Conservation (phyloP, 495 filamentous ascomycete genomes). For the Echria macrotheca region DNA sequence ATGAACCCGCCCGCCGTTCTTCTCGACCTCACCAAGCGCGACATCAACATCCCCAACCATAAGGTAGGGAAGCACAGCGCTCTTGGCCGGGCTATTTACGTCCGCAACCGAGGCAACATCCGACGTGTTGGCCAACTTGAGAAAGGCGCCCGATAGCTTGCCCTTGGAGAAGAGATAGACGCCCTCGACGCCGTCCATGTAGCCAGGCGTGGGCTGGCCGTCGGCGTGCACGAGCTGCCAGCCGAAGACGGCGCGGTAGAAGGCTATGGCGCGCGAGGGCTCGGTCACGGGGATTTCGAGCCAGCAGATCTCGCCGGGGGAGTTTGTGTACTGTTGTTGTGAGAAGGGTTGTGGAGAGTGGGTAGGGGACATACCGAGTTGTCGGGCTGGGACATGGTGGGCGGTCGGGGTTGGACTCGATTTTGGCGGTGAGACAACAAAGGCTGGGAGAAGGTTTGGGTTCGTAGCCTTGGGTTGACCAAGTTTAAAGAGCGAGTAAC, state of each 20-base stretch:
- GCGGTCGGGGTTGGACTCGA: too few relatives aligned
- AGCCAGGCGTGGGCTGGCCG: background rate
- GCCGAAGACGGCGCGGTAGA: conserved; percentile 8
- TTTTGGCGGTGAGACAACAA: too few relatives aligned
- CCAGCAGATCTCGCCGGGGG: conserved; percentile 11
- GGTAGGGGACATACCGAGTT: background rate
- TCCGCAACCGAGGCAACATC: conserved; percentile 4
- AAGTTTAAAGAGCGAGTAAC: background rate
- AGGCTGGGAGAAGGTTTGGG: background rate
- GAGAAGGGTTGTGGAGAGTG: background rate
- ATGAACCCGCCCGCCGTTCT: conserved; percentile 6
- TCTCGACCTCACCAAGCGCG: background rate
- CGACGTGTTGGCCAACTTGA: conserved; percentile 6
- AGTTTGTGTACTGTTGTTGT: background rate
- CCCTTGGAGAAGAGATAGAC: conserved; percentile 4
- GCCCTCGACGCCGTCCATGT: conserved; percentile 4
- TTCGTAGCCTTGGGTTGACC: background rate
- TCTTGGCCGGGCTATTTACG: background rate
- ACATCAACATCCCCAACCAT: conserved; percentile 3
- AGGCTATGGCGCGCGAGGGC: conserved; percentile 5
- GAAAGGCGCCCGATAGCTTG: conserved; percentile 8
- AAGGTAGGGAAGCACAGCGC: background rate
- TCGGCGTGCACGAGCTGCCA: background rate
- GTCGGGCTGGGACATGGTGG: too few relatives aligned
- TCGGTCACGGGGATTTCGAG: conserved; percentile 6